phyloP scores from a whole-genome alignment of 805 yeast species.

The Zygoascus biomembranicola region DNA sequence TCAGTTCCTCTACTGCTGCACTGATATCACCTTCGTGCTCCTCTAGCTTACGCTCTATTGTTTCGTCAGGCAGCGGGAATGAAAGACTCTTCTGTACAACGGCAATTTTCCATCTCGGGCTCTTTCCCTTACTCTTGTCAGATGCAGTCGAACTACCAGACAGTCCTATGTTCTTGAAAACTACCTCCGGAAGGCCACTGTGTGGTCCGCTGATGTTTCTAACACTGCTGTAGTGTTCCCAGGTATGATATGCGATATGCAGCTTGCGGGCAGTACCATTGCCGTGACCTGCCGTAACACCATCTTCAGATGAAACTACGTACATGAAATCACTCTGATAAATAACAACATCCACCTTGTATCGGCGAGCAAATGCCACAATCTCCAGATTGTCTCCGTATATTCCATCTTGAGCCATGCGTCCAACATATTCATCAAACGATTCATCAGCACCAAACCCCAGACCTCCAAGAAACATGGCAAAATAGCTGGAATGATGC shows the following conservation, averaged over 20 bases:
- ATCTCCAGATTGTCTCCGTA: slow-evolving; percentile 36
- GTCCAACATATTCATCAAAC: slow-evolving; percentile 28
- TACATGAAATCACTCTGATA: slow-evolving; percentile 32
- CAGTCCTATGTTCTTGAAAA: neutral
- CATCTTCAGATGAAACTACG: slow-evolving; percentile 23
- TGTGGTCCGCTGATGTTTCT: slow-evolving; percentile 32
- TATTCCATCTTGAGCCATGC: slow-evolving; percentile 32
- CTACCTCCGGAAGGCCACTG: slow-evolving; percentile 22
- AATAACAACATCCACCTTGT: slow-evolving; percentile 27
- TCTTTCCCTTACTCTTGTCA: neutral
- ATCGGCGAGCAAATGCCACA: slow-evolving; percentile 32
- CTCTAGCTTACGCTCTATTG: slow-evolving; percentile 6
- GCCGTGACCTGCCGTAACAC: neutral
- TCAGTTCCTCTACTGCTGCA: slow-evolving; percentile 24
- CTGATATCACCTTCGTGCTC: slow-evolving; percentile 21
- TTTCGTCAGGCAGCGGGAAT: slow-evolving; percentile 15
- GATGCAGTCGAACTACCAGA: neutral
- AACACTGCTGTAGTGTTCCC: slow-evolving; percentile 38
- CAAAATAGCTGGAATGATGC: slow-evolving; percentile 24
- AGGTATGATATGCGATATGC: slow-evolving; percentile 35
- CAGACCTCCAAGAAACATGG: slow-evolving; percentile 26
- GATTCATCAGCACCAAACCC: slow-evolving; percentile 23
- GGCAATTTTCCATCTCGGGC: slow-evolving; percentile 25
- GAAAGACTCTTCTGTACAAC: slow-evolving; percentile 22
- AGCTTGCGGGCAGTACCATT: slow-evolving; percentile 6